Percentiles rank a stretch among this genome's conserved stretches.
These are phyloP conservation scores for Penicillium sp. DNA, from an alignment of 2,329 filamentous ascomycete genomes.

Conservation along the genomic window DNA sequence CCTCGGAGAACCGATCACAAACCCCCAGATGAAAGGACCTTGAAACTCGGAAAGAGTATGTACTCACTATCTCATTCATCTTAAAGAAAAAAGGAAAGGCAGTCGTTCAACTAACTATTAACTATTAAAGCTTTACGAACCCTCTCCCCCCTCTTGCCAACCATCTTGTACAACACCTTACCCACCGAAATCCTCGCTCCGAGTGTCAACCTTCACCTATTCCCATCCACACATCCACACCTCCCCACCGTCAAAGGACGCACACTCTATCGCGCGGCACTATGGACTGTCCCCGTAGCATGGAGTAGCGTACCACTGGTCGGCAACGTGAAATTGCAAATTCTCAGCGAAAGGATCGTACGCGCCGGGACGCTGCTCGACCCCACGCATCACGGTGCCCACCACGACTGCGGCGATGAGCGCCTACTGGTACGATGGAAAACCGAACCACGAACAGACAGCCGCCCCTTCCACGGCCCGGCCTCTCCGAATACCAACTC, in stretches of 20 bases:
- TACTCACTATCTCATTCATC: neutral
- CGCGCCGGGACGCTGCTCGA: slow-evolving; percentile 42
- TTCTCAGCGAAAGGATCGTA: slow-evolving; percentile 83
- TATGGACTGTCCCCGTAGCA: slow-evolving; percentile 92
- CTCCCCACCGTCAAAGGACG: slow-evolving; percentile 86
- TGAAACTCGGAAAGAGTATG: slow-evolving; percentile 56
- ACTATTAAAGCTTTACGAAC: slow-evolving; percentile 45
- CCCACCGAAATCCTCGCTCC: slow-evolving; percentile 56
- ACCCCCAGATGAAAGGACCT: slow-evolving; percentile 50
- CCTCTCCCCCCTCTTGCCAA: slow-evolving; percentile 55
- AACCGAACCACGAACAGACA: slow-evolving; percentile 44
- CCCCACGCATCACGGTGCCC: slow-evolving; percentile 26
- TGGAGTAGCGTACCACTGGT: slow-evolving; percentile 90
- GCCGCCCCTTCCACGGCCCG: slow-evolving; percentile 15
- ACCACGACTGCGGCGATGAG: slow-evolving; percentile 47
- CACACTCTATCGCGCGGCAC: slow-evolving; percentile 80
- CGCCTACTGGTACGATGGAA: slow-evolving; percentile 88
- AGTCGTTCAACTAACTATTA: neutral
- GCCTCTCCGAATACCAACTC: slow-evolving; percentile 4
- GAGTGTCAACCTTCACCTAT: slow-evolving; percentile 54
- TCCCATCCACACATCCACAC: slow-evolving; percentile 52
- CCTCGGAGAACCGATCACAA: slow-evolving; percentile 33
- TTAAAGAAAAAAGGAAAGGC: neutral
- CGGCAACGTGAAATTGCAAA: slow-evolving; percentile 78
- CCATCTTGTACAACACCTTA: slow-evolving; percentile 52